phyloP scores from a whole-genome alignment of 352 stramenopile genomes.

The Pythium biforme region DNA sequence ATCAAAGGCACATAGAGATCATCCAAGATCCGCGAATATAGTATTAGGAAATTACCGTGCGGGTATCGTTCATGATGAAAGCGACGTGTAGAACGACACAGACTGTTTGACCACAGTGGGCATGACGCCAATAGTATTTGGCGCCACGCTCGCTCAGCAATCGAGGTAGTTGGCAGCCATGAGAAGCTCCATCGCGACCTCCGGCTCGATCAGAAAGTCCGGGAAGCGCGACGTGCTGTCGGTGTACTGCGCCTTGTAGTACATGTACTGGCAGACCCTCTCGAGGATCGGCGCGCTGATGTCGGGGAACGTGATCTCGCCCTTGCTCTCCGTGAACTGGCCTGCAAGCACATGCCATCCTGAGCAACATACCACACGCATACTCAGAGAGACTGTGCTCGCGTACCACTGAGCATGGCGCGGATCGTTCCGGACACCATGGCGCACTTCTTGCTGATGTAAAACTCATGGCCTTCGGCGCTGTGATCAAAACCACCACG shows the following conservation, averaged over 20 bases:
- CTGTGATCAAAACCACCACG: slow-evolving; percentile 36
- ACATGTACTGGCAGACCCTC: slow-evolving; percentile 98
- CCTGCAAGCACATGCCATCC: slow-evolving; percentile 33
- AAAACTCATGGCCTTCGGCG: slow-evolving; percentile 95
- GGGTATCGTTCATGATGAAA: neutral
- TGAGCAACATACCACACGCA: neutral
- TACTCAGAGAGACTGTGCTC: neutral
- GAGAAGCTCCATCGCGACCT: slow-evolving; percentile 96
- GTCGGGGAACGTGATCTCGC: slow-evolving; percentile 96
- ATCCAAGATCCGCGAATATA: neutral
- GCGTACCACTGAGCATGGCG: slow-evolving; percentile 94
- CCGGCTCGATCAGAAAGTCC: slow-evolving; percentile 98
- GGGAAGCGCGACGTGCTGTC: slow-evolving; percentile 94
- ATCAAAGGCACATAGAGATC: neutral
- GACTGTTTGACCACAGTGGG: too few species aligned
- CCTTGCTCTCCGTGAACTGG: slow-evolving; percentile 91
- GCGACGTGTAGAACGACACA: neutral
- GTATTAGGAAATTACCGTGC: neutral
- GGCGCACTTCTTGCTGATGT: slow-evolving; percentile 92
- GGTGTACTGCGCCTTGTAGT: slow-evolving; percentile 97
- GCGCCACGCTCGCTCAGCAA: slow-evolving; percentile 45
- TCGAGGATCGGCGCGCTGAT: slow-evolving; percentile 97
- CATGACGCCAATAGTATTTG: too few species aligned
- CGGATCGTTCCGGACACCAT: slow-evolving; percentile 96
- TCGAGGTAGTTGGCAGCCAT: slow-evolving; percentile 98